phyloP scores from a whole-genome alignment of 169 alveolate species.

The Toxoplasma gondii region DNA sequence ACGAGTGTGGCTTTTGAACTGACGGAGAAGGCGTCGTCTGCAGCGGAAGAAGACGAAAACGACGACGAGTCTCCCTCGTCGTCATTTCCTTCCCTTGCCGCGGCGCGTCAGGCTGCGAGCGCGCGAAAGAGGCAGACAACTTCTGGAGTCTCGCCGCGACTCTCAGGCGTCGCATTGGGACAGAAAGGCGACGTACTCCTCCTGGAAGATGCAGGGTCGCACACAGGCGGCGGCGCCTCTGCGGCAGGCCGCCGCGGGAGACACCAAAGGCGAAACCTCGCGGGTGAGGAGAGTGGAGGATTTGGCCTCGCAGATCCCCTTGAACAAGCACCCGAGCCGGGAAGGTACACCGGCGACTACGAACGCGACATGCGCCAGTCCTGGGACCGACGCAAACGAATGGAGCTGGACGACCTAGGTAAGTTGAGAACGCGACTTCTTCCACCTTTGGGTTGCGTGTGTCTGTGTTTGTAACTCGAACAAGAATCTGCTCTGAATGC shows the following conservation, averaged over 20 bases:
- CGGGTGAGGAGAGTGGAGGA: not conserved
- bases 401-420: conserved; percentile 27
- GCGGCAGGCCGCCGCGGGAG: not conserved
- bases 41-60: not conserved
- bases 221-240: conserved; percentile 14
- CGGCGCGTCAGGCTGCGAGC: not conserved
- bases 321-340: not conserved
- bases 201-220: not conserved
- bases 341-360: not conserved
- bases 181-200: conserved; percentile 2
- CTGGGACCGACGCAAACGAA: conserved; percentile 10
- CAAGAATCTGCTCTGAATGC: too few species aligned
- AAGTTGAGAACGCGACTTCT: not conserved
- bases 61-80: not conserved
- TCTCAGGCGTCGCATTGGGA: conserved; percentile 7
- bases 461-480: too few species aligned
- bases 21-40: not conserved
- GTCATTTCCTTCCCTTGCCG: not conserved
- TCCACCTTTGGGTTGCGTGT: too few species aligned
- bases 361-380: conserved; percentile 25
- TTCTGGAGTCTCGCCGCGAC: not conserved
- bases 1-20: conserved; percentile 6
- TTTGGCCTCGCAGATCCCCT: not conserved
- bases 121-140: not conserved
- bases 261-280: not conserved